Percentiles rank a stretch among this genome's conserved stretches.
Evolutionary conservation across 495 filamentous ascomycete species (phyloP).

Genomic region (Elasticomyces elasticus): DNA sequence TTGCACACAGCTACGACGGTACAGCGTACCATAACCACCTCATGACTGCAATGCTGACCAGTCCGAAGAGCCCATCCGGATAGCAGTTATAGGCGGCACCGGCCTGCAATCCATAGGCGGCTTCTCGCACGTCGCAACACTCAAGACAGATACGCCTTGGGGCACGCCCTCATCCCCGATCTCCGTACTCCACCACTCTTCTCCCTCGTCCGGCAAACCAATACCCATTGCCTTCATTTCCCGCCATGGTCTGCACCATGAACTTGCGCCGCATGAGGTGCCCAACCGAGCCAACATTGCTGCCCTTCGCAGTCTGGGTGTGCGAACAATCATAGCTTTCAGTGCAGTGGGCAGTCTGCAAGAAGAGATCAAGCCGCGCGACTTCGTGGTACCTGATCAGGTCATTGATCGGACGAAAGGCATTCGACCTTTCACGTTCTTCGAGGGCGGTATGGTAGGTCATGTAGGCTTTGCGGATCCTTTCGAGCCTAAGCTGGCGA

Average conservation of each 20-base stretch:
- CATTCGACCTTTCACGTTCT: slow-evolving; percentile 76
- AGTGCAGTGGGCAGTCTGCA: slow-evolving; percentile 87
- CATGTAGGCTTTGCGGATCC: slow-evolving; percentile 95
- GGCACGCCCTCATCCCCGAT: slow-evolving; percentile 84
- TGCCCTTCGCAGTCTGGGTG: slow-evolving; percentile 78
- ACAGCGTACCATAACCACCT: neutral
- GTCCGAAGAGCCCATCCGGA: slow-evolving; percentile 60
- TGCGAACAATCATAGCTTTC: slow-evolving; percentile 85
- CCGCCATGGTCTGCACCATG: slow-evolving; percentile 79
- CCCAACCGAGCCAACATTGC: slow-evolving; percentile 90
- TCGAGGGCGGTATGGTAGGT: slow-evolving; percentile 84
- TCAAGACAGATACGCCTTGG: slow-evolving; percentile 78
- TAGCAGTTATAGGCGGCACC: slow-evolving; percentile 95
- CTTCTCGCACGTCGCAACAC: slow-evolving; percentile 69
- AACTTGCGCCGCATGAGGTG: slow-evolving; percentile 86
- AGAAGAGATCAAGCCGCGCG: slow-evolving; percentile 83
- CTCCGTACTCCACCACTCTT: slow-evolving; percentile 71
- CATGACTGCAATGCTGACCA: slow-evolving; percentile 2
- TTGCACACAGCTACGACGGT: slow-evolving; percentile 20
- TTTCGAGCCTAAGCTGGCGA: slow-evolving; percentile 69
- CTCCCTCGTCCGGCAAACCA: slow-evolving; percentile 42
- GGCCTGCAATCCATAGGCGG: slow-evolving; percentile 63
- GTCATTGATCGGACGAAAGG: slow-evolving; percentile 98
- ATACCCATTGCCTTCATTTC: slow-evolving; percentile 86
- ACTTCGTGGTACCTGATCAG: slow-evolving; percentile 94